phyloP scores from a whole-genome alignment of 2,329 filamentous ascomycete genomes.

The Arthrobotrys entomopaga region DNA sequence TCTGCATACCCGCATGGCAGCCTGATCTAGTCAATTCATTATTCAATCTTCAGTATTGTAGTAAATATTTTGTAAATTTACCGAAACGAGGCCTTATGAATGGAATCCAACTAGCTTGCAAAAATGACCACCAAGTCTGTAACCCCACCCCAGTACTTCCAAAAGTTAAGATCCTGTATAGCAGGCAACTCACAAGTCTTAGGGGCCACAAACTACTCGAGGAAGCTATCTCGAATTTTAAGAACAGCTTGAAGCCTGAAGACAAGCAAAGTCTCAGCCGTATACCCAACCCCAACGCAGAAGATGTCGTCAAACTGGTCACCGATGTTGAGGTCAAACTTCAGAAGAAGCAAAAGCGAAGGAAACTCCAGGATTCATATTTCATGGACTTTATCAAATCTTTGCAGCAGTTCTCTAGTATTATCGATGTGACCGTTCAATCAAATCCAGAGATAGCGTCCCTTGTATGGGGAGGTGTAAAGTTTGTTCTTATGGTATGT shows the following conservation, averaged over 20 bases:
- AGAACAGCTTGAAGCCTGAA: constrained; percentile 23
- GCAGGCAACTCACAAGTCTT: background rate
- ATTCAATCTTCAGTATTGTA: too few species aligned
- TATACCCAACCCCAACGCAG: constrained; percentile 24
- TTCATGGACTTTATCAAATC: constrained; percentile 60
- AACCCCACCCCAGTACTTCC: background rate
- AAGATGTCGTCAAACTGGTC: constrained; percentile 37
- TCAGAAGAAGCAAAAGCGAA: constrained; percentile 38
- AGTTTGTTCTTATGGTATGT: constrained; percentile 62
- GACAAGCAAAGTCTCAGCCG: constrained; percentile 13
- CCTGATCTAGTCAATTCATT: too few species aligned
- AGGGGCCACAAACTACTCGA: constrained; percentile 33
- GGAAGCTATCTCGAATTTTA: constrained; percentile 26
- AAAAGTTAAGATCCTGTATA: background rate
- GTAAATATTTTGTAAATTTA: too few species aligned
- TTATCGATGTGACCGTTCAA: constrained; percentile 62
- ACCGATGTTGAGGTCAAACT: constrained; percentile 31
- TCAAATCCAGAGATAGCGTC: constrained; percentile 62
- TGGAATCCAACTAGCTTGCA: too few species aligned
- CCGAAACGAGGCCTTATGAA: too few species aligned
- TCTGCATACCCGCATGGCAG: too few species aligned
- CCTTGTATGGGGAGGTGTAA: constrained; percentile 64
- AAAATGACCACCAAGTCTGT: background rate
- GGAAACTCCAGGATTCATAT: constrained; percentile 22
- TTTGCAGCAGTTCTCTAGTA: constrained; percentile 61